Evolutionary conservation across 495 filamentous ascomycete species (phyloP), one percentile per base, ranked within the genome.

Genomic region (Xylaria palmicola): DNA sequence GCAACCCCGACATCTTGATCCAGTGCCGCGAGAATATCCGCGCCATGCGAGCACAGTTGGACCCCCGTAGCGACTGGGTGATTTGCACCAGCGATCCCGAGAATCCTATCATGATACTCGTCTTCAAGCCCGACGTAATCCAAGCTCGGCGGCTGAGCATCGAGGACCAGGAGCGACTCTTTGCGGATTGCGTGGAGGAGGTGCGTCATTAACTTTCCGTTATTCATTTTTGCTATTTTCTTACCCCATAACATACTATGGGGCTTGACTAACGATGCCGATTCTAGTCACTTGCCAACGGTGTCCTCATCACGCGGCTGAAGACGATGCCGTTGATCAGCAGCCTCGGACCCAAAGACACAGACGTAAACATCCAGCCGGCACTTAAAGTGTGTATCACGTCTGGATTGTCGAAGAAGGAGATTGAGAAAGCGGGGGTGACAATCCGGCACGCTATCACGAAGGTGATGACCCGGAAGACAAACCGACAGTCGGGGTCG

Each of bases 181-280:
- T 99, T 62, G 88, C 95, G 70, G 94, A 99, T 71, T 83, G 89
- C 62, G 90, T 96, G 12, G 94, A 99, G 65, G 94, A 99, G 87
- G 92, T 95, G 79, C 55, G 81, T 70, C 54, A 27, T 10, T 7
- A n/a, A 24, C 30, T 13, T 15, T 17, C 40, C 13, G 29, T 48
- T 9, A 13, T 20, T 37, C 6, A 1, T 1, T 30, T 47, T 37
- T 20, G 7, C n/a, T 19, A 12, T 30, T 15, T 13, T 34, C 12
- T 44, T 48, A 4, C 19, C 12, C 17, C 43, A 22, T 13, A 27
- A 44, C 34, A n/a, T 19, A 17, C n/a, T 6, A 17, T 39, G 15
- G 37, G 24, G 10, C 15, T 4, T 6, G 15, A 41, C 6, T 13
- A 60, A 69, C 56, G 36, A 13, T 8, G 3, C 26, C 3, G 19